phyloP scores from a whole-genome alignment of 306 rosid species.

The Dalbergia oliveri region DNA sequence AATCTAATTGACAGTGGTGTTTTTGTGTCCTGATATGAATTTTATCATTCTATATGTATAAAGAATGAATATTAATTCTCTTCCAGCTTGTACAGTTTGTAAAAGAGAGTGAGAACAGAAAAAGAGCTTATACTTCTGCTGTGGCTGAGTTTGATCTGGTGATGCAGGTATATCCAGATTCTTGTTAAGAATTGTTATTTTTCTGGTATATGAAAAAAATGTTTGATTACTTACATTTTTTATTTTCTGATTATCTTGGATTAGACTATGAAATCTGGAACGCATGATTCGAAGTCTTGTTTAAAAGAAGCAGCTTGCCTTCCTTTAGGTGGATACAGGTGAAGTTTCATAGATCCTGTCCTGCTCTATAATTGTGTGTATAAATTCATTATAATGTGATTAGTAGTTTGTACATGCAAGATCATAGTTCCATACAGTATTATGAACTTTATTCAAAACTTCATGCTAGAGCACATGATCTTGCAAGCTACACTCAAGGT shows the following conservation, averaged over 20 bases:
- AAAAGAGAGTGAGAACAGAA: conserved; percentile 61
- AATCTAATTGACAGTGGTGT: conserved; percentile 7
- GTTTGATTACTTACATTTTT: conserved; percentile 28
- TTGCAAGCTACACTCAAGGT: conserved; percentile 27
- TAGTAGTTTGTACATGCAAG: conserved; percentile 1
- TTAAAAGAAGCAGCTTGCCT: conserved; percentile 78
- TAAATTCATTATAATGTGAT: conserved; percentile 15
- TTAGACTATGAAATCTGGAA: conserved; percentile 85
- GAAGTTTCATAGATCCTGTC: conserved; percentile 47
- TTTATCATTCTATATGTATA: conserved; percentile 16
- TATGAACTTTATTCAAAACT: conserved; percentile 4
- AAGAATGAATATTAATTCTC: conserved; percentile 31
- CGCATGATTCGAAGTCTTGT: conserved; percentile 83
- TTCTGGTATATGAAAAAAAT: conserved; percentile 16
- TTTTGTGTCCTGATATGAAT: conserved; percentile 26
- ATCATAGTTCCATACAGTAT: not conserved
- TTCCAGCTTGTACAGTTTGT: conserved; percentile 68
- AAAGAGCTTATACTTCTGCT: conserved; percentile 61
- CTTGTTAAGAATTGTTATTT: conserved; percentile 37
- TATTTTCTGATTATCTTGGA: conserved; percentile 47
- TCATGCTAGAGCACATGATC: not conserved
- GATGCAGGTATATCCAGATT: conserved; percentile 80
- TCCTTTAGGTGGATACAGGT: conserved; percentile 99
- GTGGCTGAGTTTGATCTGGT: conserved; percentile 96
- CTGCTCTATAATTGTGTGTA: conserved; percentile 31